Base-by-base conservation (phyloP, 2,329 filamentous ascomycete genomes). In the Claviceps sp. region DNA sequence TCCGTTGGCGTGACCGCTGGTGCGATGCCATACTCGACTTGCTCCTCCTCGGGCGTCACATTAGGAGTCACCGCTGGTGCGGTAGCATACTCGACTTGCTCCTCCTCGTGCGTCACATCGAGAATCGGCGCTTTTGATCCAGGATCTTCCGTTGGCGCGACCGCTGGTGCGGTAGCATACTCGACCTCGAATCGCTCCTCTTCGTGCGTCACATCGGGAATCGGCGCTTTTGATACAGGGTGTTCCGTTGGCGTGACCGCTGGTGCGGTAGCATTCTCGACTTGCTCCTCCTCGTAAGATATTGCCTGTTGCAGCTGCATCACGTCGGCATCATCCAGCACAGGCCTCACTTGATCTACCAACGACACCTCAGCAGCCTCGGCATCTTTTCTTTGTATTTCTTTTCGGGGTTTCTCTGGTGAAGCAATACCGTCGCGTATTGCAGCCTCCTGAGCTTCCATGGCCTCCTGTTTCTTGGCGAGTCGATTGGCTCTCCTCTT, bases 381-480 rank as follows among this genome's bases (percentile, higher is more conserved):
- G 8, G 50, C 47, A n/a, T 54, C 52, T 20, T 50, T 57, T 9
- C 8, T 58, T 57, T 3, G 56, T 30, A 13, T 44, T 61, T 45
- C 59, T 63, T 56, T 60, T 65, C 54, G 63, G 38, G 59, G 59
- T 48, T 63, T 65, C 46, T 56, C 14, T 42, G 44, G 58, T 7
- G 26, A 30, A 20, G 34, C 18, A 3, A 24, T 50, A 13, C 42
- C 49, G 16, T 50, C 34, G 5, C 34, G 20, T 5, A 40, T 37
- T 11, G 49, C 42, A 7, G 42, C 49, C 42, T 46, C 42, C 22
- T 9, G 56, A 61, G 62, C 54, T 61, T 64, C 34, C 22, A 8
- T 57, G 60, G 62, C 54, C 60, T 63, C 41, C 60, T 60, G 49
- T 62, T 63, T 37, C 57, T 60, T 5, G 60, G 57, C 34, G 58